Evolutionary conservation across 441 rosid genomes (phyloP).

Genomic region (Aleurites moluccanus): DNA sequence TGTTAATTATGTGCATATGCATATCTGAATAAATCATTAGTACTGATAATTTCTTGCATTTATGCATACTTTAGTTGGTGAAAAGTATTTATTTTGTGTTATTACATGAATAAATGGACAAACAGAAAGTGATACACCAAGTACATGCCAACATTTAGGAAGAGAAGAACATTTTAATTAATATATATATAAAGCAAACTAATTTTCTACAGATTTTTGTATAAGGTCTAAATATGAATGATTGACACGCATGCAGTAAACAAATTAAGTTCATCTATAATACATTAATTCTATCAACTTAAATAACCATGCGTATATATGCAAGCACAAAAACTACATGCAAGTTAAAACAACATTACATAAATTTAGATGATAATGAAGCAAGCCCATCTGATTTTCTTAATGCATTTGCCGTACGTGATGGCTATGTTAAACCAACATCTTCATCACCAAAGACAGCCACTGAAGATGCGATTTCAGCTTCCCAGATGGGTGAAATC

Average conservation of each 20-base stretch:
- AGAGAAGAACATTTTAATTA: not conserved
- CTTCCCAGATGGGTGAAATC: constrained; percentile 26
- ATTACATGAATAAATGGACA: no score
- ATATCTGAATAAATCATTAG: no score
- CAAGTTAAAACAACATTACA: not conserved
- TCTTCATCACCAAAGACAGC: constrained; percentile 23
- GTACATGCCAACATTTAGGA: no score
- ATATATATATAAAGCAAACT: not conserved
- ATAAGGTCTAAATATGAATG: not conserved
- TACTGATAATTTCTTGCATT: no score
- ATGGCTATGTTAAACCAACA: constrained; percentile 12
- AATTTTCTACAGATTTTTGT: not conserved
- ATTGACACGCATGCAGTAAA: not conserved
- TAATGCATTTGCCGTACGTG: constrained; percentile 3
- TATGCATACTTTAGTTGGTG: no score
- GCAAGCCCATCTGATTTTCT: not conserved
- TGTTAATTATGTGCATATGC: no score
- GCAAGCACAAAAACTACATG: not conserved
- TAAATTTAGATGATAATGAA: not conserved
- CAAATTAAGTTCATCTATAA: not conserved
- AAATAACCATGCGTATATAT: not conserved
- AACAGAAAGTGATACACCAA: no score
- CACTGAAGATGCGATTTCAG: constrained; percentile 24
- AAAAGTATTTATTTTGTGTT: no score
- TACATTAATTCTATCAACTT: not conserved